These are phyloP conservation scores for Ophiocordyceps unilateralis DNA, from an alignment of 2,329 filamentous ascomycete genomes.

Conservation along the genomic window DNA sequence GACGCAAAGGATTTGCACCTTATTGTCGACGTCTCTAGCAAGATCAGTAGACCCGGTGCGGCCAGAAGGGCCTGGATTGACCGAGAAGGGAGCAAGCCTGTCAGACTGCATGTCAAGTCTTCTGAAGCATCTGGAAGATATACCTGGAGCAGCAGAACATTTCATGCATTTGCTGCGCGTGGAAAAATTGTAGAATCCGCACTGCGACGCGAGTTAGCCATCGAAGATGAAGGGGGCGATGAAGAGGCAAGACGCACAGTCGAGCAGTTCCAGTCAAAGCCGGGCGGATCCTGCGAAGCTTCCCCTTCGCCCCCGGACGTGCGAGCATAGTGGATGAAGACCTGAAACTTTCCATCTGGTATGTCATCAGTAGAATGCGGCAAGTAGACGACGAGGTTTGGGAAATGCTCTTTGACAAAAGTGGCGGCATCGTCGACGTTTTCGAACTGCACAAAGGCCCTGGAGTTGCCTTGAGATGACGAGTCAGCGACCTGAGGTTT, in stretches of 20 bases:
- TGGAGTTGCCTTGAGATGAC: slow-evolving; percentile 15
- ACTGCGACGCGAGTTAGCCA: slow-evolving; percentile 9
- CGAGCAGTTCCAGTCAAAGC: slow-evolving; percentile 18
- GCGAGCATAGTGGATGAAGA: slow-evolving; percentile 24
- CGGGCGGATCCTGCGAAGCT: slow-evolving; percentile 4
- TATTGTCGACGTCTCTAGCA: slow-evolving; percentile 31
- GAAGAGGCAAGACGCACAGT: slow-evolving; percentile 9
- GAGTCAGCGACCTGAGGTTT: slow-evolving; percentile 6
- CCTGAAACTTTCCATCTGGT: slow-evolving; percentile 19
- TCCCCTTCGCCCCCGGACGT: slow-evolving; percentile 17
- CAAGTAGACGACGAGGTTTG: slow-evolving; percentile 19
- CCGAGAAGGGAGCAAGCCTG: slow-evolving; percentile 3
- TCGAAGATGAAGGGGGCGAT: too few relatives aligned
- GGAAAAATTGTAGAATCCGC: slow-evolving; percentile 22
- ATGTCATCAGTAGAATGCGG: slow-evolving; percentile 18
- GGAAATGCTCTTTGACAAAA: slow-evolving; percentile 26
- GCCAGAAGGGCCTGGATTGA: slow-evolving; percentile 15
- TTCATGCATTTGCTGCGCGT: slow-evolving; percentile 20
- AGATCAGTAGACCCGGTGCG: slow-evolving; percentile 32
- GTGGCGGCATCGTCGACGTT: slow-evolving; percentile 19
- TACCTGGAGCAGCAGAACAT: slow-evolving; percentile 16
- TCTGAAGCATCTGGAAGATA: background rate
- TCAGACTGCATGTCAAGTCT: background rate
- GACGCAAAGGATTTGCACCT: slow-evolving; percentile 62
- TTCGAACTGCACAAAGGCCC: slow-evolving; percentile 25